Base-by-base conservation (phyloP, 192 early-diverging fungal genomes). In the Coemansia sp. region DNA sequence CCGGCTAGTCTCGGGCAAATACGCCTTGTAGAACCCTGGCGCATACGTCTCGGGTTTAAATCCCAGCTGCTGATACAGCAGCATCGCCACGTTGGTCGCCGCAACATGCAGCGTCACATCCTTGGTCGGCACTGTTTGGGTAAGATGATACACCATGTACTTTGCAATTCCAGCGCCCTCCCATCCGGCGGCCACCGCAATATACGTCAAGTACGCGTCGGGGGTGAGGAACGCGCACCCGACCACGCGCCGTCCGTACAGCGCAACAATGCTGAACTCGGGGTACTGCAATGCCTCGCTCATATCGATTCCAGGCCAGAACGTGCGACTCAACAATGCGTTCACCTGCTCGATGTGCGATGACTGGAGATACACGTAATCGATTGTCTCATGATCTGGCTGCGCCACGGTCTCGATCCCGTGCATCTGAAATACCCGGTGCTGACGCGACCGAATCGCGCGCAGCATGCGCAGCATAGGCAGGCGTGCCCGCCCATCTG, bases 21-120 rank as follows among this genome's bases (percentile, higher is more conserved):
- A 95, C 70, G 93, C 87, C 72, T 92, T 89, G 74, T 97, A 95
- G 73, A 97, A 97, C 53, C 89, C 86, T 12, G 94, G 87, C 52
- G 92, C 83, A 72, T 93, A 97, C 63, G 92, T 87, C 59, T 97
- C 95, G 1, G 95, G 90, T 74, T 97, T 97, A 72, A 95, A 97
- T 11, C 95, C 94, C 72, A 94, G 87, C 66, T 86, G 89, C 75
- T 96, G 94, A 71, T 96, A 96, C 57, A 95, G 82, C 37, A 95
- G 85, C 92, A 95, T 94, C 19, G 95, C 94, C 38, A 84, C 86
- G 61, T 96, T 97, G 26, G 89, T 95, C 9, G 95, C 93, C 31
- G 92, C 91, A 6, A 97, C 95, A 78, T 97, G 95, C 52, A 97
- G 80, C 4, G 91, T 96, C 17, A 95, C 81, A 64, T 97, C 95